Evolutionary conservation across 176 grass and related monocot genomes (phyloP).

Genomic region (barley (Hordeum vulgare)): MorexV3_pseudomolecules_assembly NC_058521.1:34585720-34586219

Average conservation of each 20-base stretch:
- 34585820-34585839: neutral
- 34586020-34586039: neutral
- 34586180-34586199: neutral
- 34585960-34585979: neutral
- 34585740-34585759: too few species aligned
- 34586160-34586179: neutral
- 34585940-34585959: neutral
- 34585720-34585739: neutral
- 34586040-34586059: neutral
- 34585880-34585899: neutral
- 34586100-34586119: neutral
- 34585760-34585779: too few species aligned
- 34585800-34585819: neutral
- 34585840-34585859: neutral
- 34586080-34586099: neutral
- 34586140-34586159: neutral
- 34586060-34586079: neutral
- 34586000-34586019: neutral
- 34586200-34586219: neutral
- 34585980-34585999: neutral
- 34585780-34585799: neutral
- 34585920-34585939: constrained; percentile 1
- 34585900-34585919: neutral
- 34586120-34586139: neutral
- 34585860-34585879: neutral